Conservation (phyloP, 768 basidiomycete genomes). For the Panaeolus papilionaceus region DNA sequence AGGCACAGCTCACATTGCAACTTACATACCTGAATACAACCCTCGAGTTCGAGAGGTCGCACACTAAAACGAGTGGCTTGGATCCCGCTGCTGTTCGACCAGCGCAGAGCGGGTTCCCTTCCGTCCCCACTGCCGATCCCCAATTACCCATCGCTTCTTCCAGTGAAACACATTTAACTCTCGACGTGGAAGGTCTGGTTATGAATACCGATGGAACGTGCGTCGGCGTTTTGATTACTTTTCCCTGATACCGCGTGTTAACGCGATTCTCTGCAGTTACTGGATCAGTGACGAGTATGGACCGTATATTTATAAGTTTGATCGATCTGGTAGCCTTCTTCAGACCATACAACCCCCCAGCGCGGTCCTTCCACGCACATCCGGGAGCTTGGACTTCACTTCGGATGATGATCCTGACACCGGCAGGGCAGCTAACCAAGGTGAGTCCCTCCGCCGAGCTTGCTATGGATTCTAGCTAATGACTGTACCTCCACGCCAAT, state of each 20-base stretch:
- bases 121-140: slow-evolving; percentile 44
- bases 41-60: slow-evolving; percentile 53
- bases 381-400: slow-evolving; percentile 60
- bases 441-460: slow-evolving; percentile 31
- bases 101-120: slow-evolving; percentile 37
- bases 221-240: slow-evolving; percentile 24
- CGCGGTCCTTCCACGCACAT: slow-evolving; percentile 56
- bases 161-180: slow-evolving; percentile 48
- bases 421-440: slow-evolving; percentile 62
- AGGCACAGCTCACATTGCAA: slow-evolving; percentile 56
- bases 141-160: slow-evolving; percentile 51
- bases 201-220: slow-evolving; percentile 64
- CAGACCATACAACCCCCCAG: slow-evolving; percentile 64
- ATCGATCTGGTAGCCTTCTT: slow-evolving; percentile 51
- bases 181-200: slow-evolving; percentile 67
- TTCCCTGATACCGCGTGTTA: neutral
- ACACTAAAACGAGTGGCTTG: slow-evolving; percentile 58
- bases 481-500: neutral
- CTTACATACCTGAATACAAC: slow-evolving; percentile 57
- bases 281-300: slow-evolving; percentile 77
- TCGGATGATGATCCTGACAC: slow-evolving; percentile 52
- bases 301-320: slow-evolving; percentile 65
- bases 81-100: slow-evolving; percentile 55
- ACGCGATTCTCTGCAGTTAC: slow-evolving; percentile 40
- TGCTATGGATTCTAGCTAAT: slow-evolving; percentile 1